Evolutionary conservation across 495 filamentous ascomycete species (phyloP).

Genomic region (Penicillium taxi): DNA sequence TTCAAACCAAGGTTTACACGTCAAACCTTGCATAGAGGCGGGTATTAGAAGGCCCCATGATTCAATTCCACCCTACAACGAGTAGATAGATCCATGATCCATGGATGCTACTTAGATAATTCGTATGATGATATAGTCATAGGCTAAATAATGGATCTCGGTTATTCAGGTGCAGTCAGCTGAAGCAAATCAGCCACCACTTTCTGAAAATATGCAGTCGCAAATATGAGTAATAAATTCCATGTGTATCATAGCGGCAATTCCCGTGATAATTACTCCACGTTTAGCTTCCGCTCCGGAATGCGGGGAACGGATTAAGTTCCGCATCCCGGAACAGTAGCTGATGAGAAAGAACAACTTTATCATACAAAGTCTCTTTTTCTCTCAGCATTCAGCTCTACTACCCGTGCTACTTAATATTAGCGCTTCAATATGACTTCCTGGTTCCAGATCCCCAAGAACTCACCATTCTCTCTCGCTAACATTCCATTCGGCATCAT

Average conservation of each 20-base stretch:
- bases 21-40: too few species aligned
- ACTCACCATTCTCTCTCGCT: conserved; percentile 71
- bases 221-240: too few species aligned
- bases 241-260: neutral
- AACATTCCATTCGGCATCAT: conserved; percentile 96
- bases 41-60: too few species aligned
- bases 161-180: too few species aligned
- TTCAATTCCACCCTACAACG: too few species aligned
- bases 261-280: conserved; percentile 17
- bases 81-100: too few species aligned
- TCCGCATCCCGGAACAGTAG: conserved; percentile 10
- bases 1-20: too few species aligned
- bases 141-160: too few species aligned
- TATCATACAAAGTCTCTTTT: neutral
- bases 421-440: conserved; percentile 42
- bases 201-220: too few species aligned
- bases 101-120: too few species aligned
- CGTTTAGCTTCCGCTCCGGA: conserved; percentile 15
- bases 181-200: too few species aligned
- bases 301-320: conserved; percentile 25
- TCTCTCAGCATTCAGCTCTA: neutral
- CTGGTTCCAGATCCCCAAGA: conserved; percentile 58
- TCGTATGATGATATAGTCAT: too few species aligned
- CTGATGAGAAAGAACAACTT: conserved; percentile 1
- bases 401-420: neutral